phyloP scores from a whole-genome alignment of 2,329 filamentous ascomycete species.

The Microcyclosporella mali region DNA sequence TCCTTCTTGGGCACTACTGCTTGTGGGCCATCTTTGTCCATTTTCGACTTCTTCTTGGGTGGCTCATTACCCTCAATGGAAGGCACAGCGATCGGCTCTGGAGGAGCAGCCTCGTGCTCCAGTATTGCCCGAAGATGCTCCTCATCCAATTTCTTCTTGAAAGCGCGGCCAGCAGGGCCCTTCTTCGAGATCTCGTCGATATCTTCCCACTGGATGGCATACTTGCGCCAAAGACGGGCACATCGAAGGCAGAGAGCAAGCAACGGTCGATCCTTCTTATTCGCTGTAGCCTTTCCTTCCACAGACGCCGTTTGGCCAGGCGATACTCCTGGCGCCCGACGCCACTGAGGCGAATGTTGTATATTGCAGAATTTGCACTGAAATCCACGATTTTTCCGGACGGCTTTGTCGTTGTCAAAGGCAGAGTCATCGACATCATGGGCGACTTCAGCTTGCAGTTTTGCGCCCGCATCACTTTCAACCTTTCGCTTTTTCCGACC shows the following conservation, averaged over 20 bases:
- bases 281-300: constrained; percentile 58
- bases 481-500: constrained; percentile 78
- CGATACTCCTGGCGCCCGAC: constrained; percentile 72
- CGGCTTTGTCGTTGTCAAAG: constrained; percentile 83
- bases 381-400: constrained; percentile 71
- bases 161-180: constrained; percentile 70
- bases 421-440: constrained; percentile 92
- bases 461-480: constrained; percentile 56
- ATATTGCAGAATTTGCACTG: constrained; percentile 89
- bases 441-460: constrained; percentile 85
- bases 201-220: constrained; percentile 93
- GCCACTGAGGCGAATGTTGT: constrained; percentile 79
- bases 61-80: constrained; percentile 40
- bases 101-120: constrained; percentile 46
- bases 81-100: constrained; percentile 20
- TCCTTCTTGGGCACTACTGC: constrained; percentile 48
- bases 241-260: constrained; percentile 85
- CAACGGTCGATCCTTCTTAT: constrained; percentile 68
- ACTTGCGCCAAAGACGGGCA: constrained; percentile 88
- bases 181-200: constrained; percentile 87
- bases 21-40: constrained; percentile 31
- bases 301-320: constrained; percentile 63
- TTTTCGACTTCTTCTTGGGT: constrained; percentile 56
- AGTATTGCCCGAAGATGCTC: constrained; percentile 75
- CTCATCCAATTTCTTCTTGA: constrained; percentile 86